phyloP scores from a whole-genome alignment of 2,329 filamentous ascomycete species.

The Fusarium mangiferae region DNA sequence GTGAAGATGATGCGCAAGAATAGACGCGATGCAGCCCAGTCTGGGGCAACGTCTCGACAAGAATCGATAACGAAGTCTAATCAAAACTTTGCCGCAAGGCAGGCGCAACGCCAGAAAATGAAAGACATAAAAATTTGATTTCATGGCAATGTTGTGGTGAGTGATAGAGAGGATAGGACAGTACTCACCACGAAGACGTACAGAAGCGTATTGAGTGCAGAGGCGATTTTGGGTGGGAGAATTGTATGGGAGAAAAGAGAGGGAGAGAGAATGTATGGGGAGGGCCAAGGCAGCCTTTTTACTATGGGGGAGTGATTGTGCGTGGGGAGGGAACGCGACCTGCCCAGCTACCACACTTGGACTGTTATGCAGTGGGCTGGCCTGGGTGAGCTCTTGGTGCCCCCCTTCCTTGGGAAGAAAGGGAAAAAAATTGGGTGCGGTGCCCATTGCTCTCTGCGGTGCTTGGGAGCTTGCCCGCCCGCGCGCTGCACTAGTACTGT shows the following conservation, averaged over 20 bases:
- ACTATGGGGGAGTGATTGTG: conserved; percentile 72
- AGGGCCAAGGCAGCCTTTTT: conserved; percentile 68
- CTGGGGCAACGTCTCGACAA: conserved; percentile 36
- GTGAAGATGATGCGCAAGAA: conserved; percentile 29
- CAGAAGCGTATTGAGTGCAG: conserved; percentile 55
- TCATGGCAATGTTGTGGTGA: conserved; percentile 46
- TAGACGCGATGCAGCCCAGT: conserved; percentile 29
- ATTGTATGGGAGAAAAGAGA: conserved; percentile 72
- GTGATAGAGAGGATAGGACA: conserved; percentile 31
- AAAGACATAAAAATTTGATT: conserved; percentile 49
- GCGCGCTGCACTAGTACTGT: conserved; percentile 38
- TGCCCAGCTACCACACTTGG: conserved; percentile 44
- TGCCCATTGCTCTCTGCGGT: conserved; percentile 34
- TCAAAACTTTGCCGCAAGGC: conserved; percentile 25
- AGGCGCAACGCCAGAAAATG: conserved; percentile 28
- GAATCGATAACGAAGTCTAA: conserved; percentile 29
- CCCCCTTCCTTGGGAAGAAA: conserved; percentile 24
- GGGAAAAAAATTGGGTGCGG: conserved; percentile 44
- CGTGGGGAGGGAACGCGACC: conserved; percentile 50
- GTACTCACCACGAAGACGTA: conserved; percentile 64
- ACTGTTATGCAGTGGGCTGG: conserved; percentile 38
- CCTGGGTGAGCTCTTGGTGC: conserved; percentile 38
- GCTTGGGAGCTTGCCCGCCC: conserved; percentile 28
- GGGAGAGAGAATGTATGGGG: conserved; percentile 65
- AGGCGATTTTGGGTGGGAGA: conserved; percentile 62